These are phyloP conservation scores for Scenedesmus sp. DNA, from an alignment of 163 green algal genomes.

Conservation along the genomic window DNA sequence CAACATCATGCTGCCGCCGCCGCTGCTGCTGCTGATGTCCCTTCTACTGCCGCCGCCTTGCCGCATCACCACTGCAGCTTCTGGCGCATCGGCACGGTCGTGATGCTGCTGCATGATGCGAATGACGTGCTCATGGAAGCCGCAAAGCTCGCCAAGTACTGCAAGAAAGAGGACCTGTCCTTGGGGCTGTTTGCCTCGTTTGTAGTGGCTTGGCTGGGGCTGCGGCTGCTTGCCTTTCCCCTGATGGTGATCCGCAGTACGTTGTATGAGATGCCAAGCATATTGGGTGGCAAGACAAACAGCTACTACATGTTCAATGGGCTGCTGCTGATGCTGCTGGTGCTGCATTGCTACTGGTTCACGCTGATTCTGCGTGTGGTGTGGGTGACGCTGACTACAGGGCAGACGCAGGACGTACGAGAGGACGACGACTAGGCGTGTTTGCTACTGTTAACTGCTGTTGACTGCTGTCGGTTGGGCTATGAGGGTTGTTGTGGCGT, in stretches of 20 bases:
- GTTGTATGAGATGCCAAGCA: constrained; percentile 64
- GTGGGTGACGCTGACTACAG: constrained; percentile 64
- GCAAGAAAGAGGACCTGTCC: constrained; percentile 57
- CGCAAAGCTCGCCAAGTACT: constrained; percentile 88
- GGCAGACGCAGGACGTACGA: constrained; percentile 74
- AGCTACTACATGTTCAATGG: constrained; percentile 81
- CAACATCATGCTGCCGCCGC: neutral
- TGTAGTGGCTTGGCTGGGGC: constrained; percentile 80
- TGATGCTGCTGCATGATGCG: constrained; percentile 92
- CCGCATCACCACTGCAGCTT: constrained; percentile 67
- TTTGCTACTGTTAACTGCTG: neutral
- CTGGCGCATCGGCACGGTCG: constrained; percentile 78
- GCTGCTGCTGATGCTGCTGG: constrained; percentile 84
- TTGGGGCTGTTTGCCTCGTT: constrained; percentile 84
- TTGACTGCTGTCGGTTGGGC: neutral
- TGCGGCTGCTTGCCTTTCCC: constrained; percentile 86
- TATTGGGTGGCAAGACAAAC: constrained; percentile 63
- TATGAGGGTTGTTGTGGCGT: neutral
- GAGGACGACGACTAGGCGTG: constrained; percentile 65
- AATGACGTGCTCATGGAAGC: constrained; percentile 94
- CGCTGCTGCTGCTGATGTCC: neutral
- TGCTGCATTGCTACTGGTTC: constrained; percentile 95
- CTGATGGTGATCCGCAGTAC: constrained; percentile 80
- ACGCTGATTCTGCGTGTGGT: constrained; percentile 86
- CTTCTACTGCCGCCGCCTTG: neutral